Conservation (phyloP, 495 filamentous ascomycete genomes). For the Podospora australis region DNA sequence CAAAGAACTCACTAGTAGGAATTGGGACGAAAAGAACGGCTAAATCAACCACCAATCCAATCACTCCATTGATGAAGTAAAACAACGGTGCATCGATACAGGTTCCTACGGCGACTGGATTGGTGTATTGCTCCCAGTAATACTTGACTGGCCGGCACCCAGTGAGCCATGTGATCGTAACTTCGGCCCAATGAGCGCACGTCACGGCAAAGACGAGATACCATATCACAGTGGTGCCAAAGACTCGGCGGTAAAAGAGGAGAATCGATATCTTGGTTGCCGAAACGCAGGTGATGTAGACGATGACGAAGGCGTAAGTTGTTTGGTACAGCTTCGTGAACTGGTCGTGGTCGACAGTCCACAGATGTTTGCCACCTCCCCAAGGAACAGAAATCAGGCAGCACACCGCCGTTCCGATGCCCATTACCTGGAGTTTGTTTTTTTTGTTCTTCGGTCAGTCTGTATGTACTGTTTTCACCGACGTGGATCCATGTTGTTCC, state of each 20-base stretch:
- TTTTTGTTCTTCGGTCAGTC: slow-evolving; percentile 4
- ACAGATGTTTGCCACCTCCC: slow-evolving; percentile 19
- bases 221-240: slow-evolving; percentile 15
- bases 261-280: slow-evolving; percentile 19
- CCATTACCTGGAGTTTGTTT: slow-evolving; percentile 10
- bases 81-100: slow-evolving; percentile 20
- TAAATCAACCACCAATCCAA: slow-evolving; percentile 35
- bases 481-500: neutral
- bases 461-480: neutral
- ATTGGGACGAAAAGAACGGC: slow-evolving; percentile 38
- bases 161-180: slow-evolving; percentile 18
- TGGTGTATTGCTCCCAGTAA: slow-evolving; percentile 21
- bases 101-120: slow-evolving; percentile 12
- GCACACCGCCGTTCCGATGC: slow-evolving; percentile 17
- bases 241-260: slow-evolving; percentile 19
- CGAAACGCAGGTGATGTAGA: slow-evolving; percentile 22
- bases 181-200: slow-evolving; percentile 15
- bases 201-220: slow-evolving; percentile 12
- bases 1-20: slow-evolving; percentile 21
- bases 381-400: slow-evolving; percentile 15
- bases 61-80: slow-evolving; percentile 19
- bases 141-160: slow-evolving; percentile 15
- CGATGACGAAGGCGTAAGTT: slow-evolving; percentile 21
- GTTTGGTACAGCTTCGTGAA: slow-evolving; percentile 21
- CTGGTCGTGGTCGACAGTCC: slow-evolving; percentile 12